Conservation (phyloP, 2,329 filamentous ascomycete species). For the Aspergillus sp. region DNA sequence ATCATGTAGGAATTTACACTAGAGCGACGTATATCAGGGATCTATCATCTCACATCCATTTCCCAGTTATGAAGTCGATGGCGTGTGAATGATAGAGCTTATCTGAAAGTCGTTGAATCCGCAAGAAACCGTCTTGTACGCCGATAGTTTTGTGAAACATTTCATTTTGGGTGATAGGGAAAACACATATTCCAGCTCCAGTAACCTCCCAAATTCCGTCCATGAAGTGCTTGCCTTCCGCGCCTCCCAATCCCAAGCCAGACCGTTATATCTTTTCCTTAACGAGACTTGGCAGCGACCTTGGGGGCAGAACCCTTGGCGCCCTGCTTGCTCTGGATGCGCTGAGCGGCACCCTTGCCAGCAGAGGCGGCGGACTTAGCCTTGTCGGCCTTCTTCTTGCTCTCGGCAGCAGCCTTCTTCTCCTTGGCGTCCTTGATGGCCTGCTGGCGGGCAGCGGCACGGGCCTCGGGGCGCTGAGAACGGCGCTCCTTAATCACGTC, state of each 20-base stretch:
- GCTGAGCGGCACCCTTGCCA: constrained; percentile 73
- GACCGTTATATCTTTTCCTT: constrained; percentile 45
- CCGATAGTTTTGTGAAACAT: constrained; percentile 20
- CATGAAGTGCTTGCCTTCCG: constrained; percentile 21
- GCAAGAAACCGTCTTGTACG: constrained; percentile 26
- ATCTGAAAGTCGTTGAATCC: constrained; percentile 21
- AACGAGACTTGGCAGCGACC: constrained; percentile 83
- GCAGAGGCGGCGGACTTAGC: constrained; percentile 79
- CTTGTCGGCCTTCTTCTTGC: constrained; percentile 99
- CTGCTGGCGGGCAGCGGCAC: constrained; percentile 80
- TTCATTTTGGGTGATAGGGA: constrained; percentile 18
- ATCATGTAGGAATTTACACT: constrained; percentile 2
- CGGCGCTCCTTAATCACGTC: constrained; percentile 99
- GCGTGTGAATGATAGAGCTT: constrained; percentile 24
- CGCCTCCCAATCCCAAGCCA: constrained; percentile 31
- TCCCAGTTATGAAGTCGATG: constrained; percentile 16
- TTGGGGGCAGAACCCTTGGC: constrained; percentile 86
- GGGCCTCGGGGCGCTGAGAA: constrained; percentile 89
- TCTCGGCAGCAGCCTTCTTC: constrained; percentile 86
- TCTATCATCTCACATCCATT: not conserved
- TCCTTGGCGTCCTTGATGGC: constrained; percentile 99
- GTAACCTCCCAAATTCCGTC: constrained; percentile 24
- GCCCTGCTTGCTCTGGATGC: constrained; percentile 95
- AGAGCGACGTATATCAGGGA: not conserved
- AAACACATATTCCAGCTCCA: constrained; percentile 29